Evolutionary conservation across 176 grass and related monocot species (phyloP).

Genomic region (Guadua angustifolia): DNA sequence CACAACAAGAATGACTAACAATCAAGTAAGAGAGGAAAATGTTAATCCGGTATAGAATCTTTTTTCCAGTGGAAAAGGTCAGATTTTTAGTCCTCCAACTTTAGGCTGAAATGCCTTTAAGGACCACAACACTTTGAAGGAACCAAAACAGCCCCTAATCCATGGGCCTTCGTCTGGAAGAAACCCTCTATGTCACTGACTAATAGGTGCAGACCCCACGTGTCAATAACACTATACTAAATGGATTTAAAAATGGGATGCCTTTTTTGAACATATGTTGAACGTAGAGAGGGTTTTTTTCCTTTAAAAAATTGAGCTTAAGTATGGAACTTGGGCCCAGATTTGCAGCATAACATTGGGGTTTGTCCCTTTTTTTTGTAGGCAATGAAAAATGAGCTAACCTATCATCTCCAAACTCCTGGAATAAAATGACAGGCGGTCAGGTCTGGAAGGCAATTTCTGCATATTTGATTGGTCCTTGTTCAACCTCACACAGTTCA

Average conservation of each 20-base stretch:
- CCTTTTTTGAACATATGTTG: not conserved
- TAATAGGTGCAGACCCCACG: too few species aligned
- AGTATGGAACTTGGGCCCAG: slow-evolving; percentile 31
- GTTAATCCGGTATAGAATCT: not conserved
- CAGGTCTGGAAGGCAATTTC: slow-evolving; percentile 70
- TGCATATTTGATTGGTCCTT: slow-evolving; percentile 53
- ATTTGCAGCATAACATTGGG: slow-evolving; percentile 27
- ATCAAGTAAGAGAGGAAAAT: not conserved
- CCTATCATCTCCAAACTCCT: slow-evolving; percentile 87
- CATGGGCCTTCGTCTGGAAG: not conserved
- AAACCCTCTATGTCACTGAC: too few species aligned
- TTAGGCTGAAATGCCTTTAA: not conserved
- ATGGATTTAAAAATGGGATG: not conserved
- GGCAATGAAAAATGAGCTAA: slow-evolving; percentile 50
- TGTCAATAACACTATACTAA: not conserved
- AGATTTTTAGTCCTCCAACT: not conserved
- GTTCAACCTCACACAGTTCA: slow-evolving; percentile 75
- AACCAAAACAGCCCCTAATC: not conserved
- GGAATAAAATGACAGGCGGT: slow-evolving; percentile 81
- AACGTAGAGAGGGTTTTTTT: not conserved
- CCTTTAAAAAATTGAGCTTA: not conserved
- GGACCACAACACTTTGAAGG: not conserved
- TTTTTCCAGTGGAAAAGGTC: not conserved
- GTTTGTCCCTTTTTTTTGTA: slow-evolving; percentile 5
- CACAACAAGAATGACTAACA: not conserved